phyloP scores from a whole-genome alignment of 768 basidiomycete species.

The Phanerodontia chrysosporium region DNA sequence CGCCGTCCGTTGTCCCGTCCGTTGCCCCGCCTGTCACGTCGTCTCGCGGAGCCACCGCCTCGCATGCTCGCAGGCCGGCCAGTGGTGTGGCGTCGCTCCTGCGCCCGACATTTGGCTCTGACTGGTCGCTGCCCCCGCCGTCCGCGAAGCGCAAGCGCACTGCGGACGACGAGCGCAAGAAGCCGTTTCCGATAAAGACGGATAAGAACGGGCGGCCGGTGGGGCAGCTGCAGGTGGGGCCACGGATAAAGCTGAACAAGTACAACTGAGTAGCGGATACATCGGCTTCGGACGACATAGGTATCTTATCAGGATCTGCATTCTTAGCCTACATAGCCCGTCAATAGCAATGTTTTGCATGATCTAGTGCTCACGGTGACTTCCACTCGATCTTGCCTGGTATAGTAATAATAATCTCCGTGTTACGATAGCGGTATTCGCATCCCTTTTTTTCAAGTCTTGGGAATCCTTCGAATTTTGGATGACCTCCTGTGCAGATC shows the following conservation, averaged over 20 bases:
- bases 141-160: not conserved
- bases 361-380: no score
- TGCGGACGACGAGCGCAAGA: not conserved
- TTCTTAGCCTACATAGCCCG: no score
- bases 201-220: not conserved
- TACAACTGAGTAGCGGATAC: not conserved
- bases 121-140: not conserved
- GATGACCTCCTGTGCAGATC: no score
- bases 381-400: no score
- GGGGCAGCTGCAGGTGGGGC: not conserved
- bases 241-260: not conserved
- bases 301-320: no score
- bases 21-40: not conserved
- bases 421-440: no score
- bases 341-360: no score
- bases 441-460: no score
- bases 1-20: not conserved
- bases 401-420: no score
- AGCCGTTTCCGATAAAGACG: not conserved
- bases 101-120: not conserved
- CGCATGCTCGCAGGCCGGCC: not conserved
- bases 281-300: no score
- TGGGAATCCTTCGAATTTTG: no score
- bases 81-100: not conserved
- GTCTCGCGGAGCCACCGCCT: no score